A percentile compares a stretch with the other conserved stretches of the same genome.
These are phyloP conservation scores for Colletotrichum sp. DNA, from an alignment of 2,329 filamentous ascomycete species.

Conservation along the genomic window DNA sequence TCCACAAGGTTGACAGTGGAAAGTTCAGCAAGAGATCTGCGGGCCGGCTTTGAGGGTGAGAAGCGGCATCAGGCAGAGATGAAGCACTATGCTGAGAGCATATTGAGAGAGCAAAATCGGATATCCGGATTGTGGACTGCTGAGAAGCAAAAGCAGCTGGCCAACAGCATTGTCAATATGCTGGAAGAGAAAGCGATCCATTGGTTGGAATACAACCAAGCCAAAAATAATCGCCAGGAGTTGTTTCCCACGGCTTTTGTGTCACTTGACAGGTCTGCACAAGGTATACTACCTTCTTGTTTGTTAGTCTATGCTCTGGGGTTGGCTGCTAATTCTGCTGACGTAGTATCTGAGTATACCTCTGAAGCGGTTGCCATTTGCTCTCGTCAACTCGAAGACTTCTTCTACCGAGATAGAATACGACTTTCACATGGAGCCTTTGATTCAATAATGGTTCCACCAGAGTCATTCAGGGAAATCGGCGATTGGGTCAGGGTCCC, in stretches of 20 bases:
- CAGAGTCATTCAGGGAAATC: background rate
- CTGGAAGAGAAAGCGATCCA: background rate
- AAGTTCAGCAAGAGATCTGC: background rate
- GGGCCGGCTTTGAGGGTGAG: slow-evolving; percentile 12
- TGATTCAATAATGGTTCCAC: background rate
- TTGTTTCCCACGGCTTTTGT: too few species aligned
- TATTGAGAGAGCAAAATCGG: background rate
- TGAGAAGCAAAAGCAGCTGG: background rate
- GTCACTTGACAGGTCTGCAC: too few species aligned
- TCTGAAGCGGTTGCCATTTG: background rate
- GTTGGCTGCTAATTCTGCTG: background rate
- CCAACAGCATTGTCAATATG: background rate
- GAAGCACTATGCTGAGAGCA: background rate
- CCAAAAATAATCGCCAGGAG: too few species aligned
- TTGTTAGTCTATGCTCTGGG: too few species aligned
- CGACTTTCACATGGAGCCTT: background rate
- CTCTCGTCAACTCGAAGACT: background rate
- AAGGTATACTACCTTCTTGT: too few species aligned
- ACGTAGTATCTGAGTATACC: background rate
- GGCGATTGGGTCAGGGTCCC: background rate
- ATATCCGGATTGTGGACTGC: background rate
- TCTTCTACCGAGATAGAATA: background rate
- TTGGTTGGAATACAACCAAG: too few species aligned
- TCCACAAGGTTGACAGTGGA: slow-evolving; percentile 3
- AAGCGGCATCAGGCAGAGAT: background rate